Conservation (phyloP, 1,284 basidiomycete genomes). For the Ceratobasidium sp. region DNA sequence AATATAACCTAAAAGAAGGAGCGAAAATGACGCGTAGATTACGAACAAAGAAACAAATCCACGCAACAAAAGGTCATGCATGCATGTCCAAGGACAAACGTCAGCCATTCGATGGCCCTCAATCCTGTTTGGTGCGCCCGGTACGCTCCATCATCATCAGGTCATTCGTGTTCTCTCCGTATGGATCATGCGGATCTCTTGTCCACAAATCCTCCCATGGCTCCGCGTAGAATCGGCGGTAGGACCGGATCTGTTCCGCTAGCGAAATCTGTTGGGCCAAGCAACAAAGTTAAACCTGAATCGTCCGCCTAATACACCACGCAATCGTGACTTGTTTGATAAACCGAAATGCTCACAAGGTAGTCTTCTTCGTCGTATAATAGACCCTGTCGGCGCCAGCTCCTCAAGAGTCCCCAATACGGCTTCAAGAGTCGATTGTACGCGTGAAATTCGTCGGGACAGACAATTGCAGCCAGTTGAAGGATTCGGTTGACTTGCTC, state of each 20-base stretch:
- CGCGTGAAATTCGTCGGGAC: conserved; percentile 12
- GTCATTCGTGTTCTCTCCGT: not conserved
- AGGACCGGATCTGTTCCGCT: not conserved
- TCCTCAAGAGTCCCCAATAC: not conserved
- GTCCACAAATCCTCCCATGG: not conserved
- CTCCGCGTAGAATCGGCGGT: not conserved
- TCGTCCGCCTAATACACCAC: not conserved
- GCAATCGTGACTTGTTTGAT: not conserved
- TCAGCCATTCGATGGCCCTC: not conserved
- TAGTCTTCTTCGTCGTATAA: not conserved
- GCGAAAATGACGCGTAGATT: not conserved
- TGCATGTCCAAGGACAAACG: not conserved
- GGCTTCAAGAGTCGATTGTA: not conserved
- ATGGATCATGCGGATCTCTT: not conserved
- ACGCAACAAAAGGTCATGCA: not conserved
- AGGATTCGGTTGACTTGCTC: conserved; percentile 2
- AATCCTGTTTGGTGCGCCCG: not conserved
- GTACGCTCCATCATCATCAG: not conserved
- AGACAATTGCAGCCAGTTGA: conserved; percentile 3
- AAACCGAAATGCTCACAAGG: not conserved
- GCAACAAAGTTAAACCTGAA: no score
- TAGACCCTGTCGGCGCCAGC: not conserved
- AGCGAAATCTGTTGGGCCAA: not conserved
- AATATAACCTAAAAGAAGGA: not conserved
- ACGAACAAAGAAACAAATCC: no score